These are phyloP conservation scores for Boletales sp. DNA, from an alignment of 768 basidiomycete genomes.

Conservation along the genomic window DNA sequence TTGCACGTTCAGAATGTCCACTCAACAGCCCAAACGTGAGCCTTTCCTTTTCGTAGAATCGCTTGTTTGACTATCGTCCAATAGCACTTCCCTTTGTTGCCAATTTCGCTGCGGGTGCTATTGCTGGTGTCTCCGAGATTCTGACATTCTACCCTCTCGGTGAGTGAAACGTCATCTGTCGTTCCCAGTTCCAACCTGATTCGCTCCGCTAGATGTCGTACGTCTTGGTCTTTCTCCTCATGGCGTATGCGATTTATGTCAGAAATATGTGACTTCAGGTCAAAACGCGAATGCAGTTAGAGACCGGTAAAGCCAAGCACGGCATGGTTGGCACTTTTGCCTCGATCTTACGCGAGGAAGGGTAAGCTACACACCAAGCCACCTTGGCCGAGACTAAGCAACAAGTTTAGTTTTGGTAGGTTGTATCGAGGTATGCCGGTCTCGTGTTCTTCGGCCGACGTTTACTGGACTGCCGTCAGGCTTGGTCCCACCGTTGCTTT, in stretches of 20 bases:
- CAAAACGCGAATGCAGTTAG: slow-evolving; percentile 98
- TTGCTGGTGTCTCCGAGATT: slow-evolving; percentile 87
- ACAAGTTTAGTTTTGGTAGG: slow-evolving; percentile 55
- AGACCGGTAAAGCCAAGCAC: slow-evolving; percentile 69
- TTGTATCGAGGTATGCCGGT: slow-evolving; percentile 73
- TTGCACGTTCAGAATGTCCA: slow-evolving; percentile 14
- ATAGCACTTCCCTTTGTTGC: slow-evolving; percentile 81
- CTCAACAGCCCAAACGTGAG: slow-evolving; percentile 33
- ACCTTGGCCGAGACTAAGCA: neutral
- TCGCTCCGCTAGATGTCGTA: slow-evolving; percentile 68
- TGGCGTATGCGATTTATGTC: neutral
- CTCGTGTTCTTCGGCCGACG: neutral
- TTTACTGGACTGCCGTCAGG: slow-evolving; percentile 39
- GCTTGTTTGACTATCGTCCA: neutral
- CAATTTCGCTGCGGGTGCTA: slow-evolving; percentile 93
- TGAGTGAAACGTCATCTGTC: slow-evolving; percentile 34
- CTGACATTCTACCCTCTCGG: slow-evolving; percentile 88
- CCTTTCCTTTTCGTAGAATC: neutral
- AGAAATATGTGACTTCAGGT: slow-evolving; percentile 48
- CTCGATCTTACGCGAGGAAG: slow-evolving; percentile 85
- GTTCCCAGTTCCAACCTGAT: neutral
- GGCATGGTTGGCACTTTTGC: slow-evolving; percentile 83
- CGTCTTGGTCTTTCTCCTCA: slow-evolving; percentile 29
- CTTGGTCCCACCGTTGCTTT: slow-evolving; percentile 88
- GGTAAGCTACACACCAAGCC: slow-evolving; percentile 47